Conservation (phyloP, 768 basidiomycete genomes). For the Phallus indusiatus region DNA sequence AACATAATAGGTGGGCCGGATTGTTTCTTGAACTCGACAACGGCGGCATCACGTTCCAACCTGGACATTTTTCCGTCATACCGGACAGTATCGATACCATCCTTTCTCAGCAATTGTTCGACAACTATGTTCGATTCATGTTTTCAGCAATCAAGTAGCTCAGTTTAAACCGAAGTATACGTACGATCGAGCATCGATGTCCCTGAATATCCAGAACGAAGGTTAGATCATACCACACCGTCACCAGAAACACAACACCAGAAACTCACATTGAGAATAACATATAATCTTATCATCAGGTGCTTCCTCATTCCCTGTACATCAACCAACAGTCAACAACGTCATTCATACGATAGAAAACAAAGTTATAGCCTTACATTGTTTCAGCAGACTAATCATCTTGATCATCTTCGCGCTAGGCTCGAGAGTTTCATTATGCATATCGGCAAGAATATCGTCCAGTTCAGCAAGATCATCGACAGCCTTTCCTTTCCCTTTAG, state of each 20-base stretch:
- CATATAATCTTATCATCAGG: conserved; percentile 62
- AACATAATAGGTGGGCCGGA: conserved; percentile 56
- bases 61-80: conserved; percentile 67
- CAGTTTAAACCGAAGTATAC: neutral
- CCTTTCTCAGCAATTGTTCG: conserved; percentile 47
- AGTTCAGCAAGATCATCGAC: conserved; percentile 29
- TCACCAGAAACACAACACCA: neutral
- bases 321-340: neutral
- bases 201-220: conserved; percentile 32
- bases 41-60: conserved; percentile 35
- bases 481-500: conserved; percentile 15
- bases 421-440: conserved; percentile 47
- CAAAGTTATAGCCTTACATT: conserved; percentile 23
- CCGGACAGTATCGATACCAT: conserved; percentile 48
- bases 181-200: conserved; percentile 47
- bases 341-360: neutral
- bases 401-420: conserved; percentile 61
- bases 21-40: conserved; percentile 43
- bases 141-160: neutral
- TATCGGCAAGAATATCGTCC: conserved; percentile 39
- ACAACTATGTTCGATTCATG: conserved; percentile 20
- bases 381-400: conserved; percentile 44
- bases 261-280: conserved; percentile 55
- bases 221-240: neutral
- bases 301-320: conserved; percentile 23